Evolutionary conservation across 2,329 filamentous ascomycete species (phyloP), one percentile per base, ranked within the genome.

Genomic region (Xylaria sp.): DNA sequence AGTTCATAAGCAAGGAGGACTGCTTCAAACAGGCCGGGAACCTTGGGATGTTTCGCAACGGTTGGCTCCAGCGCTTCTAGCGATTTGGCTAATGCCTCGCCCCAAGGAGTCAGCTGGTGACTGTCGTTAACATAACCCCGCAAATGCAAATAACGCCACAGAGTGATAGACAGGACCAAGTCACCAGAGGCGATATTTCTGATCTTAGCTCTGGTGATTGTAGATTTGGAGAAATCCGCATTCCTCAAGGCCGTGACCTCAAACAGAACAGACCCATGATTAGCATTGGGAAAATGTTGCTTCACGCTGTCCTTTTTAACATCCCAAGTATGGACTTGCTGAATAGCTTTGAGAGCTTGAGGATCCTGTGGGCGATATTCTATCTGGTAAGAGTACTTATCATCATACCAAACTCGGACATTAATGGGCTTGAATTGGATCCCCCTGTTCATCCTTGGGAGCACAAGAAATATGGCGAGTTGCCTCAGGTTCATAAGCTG

Each of bases 91-190:
- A 98, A 84, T 23, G 93, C 93, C 74, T 90, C 89, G 18, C 95
- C 96, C 93, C 94, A 97, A 9, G 84, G 81, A 9, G 94, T 97
- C 68, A 97, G 85, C 67, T 90, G 88, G 79, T 98, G 95, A 56
- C 87, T 84, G 59, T 90, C 85, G 73, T 96, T 89, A 55, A 97
- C 85, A 75, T 97, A 99, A 28, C 91, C 94, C 67, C 94, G 89
- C 57, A 98, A 85, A 76, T 97, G 93, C 25, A 99, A 85, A 80
- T 97, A 96, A 63, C 94, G 89, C 91, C 93, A 97, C 66, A 95
- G 86, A 7, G 91, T 88, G 74, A 97, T 93, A 20, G 88, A 88
- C 8, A 85, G 80, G 63, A 93, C 82, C 63, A 95, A 86, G 75
- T 96, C 92, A 18, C 80, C 78, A 25, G 84, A 84, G 57, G 91